Base-by-base conservation (phyloP, 148 eudicot species). In the Amaranthus cruentus region DNA sequence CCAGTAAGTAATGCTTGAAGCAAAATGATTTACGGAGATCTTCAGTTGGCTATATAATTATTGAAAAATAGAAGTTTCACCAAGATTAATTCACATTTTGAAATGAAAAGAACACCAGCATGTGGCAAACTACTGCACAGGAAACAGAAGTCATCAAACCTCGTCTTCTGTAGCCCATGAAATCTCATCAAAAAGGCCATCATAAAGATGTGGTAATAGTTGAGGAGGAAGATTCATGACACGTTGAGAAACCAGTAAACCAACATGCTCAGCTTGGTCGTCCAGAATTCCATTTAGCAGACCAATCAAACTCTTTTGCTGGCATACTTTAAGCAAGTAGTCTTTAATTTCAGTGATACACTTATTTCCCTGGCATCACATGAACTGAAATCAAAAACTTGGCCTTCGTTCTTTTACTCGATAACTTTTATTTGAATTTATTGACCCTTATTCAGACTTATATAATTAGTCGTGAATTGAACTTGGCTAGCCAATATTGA, bases 181-280 rank as follows among this genome's bases (percentile, higher is more conserved):
- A 53, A 95, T 79, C 83, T 95, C 97, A 87, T 92, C 96, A 82
- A 95, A 95, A 14, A 95, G 90, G 50, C 81, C 85, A 88, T 88
- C 89, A 75, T 95, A 92, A 73, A 95, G 87, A 55, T 84, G 96
- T 47, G 97, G 99, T 81, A 95, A 77, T 52, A 95, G 93, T 82
- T 92, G 97, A 46, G 90, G 99, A 75, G 99, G 99, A 73, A 92
- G 93, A 86, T 95, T 95, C 62, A 81, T 87, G 65, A 95, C 90
- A 65, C 91, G 85, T 84, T 88, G 97, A n/a, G 96, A 92, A 54
- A 95, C 89, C 79, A 95, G 47, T 54, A 95, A 86, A 66, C 97
- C 99, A 15, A 95, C 91, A 84, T 84, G 83, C 44, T 76, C 71
- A 4, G 87, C 81, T 62, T 85, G 79, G 71, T 86, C 88, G 68